These are phyloP conservation scores for Pleurotus giganteus DNA, from an alignment of 768 basidiomycete species.

Conservation along the genomic window DNA sequence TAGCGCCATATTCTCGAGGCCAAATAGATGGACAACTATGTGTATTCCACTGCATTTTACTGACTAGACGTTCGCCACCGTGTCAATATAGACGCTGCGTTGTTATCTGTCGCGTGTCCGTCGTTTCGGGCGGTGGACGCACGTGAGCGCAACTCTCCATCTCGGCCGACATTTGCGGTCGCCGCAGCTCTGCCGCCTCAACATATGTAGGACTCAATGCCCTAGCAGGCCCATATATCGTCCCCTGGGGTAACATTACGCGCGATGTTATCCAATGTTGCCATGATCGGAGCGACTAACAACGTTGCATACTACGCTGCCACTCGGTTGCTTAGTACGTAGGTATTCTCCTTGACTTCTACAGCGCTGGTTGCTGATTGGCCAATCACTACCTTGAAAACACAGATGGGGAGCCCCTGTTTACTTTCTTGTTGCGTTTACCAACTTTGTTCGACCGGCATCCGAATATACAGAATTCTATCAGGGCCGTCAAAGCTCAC, in stretches of 20 bases:
- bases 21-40: no score
- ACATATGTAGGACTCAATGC: background rate
- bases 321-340: conserved; percentile 24
- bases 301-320: conserved; percentile 32
- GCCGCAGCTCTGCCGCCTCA: no score
- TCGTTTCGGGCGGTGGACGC: no score
- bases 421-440: conserved; percentile 49
- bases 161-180: no score
- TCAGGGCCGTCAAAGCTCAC: conserved; percentile 37
- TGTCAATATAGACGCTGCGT: no score
- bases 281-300: conserved; percentile 29
- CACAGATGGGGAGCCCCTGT: conserved; percentile 34
- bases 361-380: background rate
- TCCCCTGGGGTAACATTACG: background rate
- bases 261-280: conserved; percentile 11
- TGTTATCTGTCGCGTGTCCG: no score
- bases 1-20: no score
- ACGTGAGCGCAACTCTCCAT: no score
- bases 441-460: conserved; percentile 40
- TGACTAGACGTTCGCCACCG: no score
- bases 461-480: conserved; percentile 35
- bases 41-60: no score
- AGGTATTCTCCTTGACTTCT: conserved; percentile 14
- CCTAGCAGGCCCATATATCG: background rate
- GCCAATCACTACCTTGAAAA: conserved; percentile 18